phyloP scores from a whole-genome alignment of 2,329 filamentous ascomycete genomes.

The Boeremia exigua region DNA sequence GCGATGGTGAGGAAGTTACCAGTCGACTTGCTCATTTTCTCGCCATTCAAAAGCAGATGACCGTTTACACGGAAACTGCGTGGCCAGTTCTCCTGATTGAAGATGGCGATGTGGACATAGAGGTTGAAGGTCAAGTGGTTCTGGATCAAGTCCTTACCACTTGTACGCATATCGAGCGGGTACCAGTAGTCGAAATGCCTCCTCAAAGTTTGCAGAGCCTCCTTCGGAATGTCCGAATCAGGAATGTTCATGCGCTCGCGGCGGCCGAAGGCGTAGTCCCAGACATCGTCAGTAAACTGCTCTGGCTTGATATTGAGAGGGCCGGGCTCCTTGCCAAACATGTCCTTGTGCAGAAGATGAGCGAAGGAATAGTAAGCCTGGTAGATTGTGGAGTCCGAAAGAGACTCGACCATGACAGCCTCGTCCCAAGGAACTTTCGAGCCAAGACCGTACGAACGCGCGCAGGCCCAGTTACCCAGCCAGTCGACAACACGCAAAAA shows the following conservation, averaged over 20 bases:
- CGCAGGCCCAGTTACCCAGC: constrained; percentile 87
- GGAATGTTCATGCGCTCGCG: constrained; percentile 73
- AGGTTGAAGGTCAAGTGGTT: constrained; percentile 97
- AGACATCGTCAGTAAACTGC: constrained; percentile 93
- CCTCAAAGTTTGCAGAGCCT: constrained; percentile 78
- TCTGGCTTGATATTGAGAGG: constrained; percentile 67
- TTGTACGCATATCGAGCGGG: constrained; percentile 84
- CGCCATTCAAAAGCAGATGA: constrained; percentile 90
- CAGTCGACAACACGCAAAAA: constrained; percentile 89
- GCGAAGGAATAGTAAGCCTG: constrained; percentile 72
- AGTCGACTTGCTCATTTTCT: constrained; percentile 98
- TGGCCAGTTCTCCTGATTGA: constrained; percentile 88
- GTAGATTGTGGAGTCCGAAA: constrained; percentile 93
- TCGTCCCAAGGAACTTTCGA: constrained; percentile 95
- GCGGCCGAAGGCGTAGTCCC: constrained; percentile 92
- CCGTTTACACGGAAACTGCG: constrained; percentile 86
- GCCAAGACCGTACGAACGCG: constrained; percentile 87
- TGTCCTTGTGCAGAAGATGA: constrained; percentile 76
- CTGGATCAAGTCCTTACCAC: constrained; percentile 74
- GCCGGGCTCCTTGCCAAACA: constrained; percentile 70
- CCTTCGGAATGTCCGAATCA: constrained; percentile 73
- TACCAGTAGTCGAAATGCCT: constrained; percentile 98
- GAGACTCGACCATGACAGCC: constrained; percentile 86
- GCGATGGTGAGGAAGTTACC: constrained; percentile 95
- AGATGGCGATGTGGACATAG: constrained; percentile 91